Conservation (phyloP, 2,329 filamentous ascomycete species). For the Cytospora paraplurivora region DNA sequence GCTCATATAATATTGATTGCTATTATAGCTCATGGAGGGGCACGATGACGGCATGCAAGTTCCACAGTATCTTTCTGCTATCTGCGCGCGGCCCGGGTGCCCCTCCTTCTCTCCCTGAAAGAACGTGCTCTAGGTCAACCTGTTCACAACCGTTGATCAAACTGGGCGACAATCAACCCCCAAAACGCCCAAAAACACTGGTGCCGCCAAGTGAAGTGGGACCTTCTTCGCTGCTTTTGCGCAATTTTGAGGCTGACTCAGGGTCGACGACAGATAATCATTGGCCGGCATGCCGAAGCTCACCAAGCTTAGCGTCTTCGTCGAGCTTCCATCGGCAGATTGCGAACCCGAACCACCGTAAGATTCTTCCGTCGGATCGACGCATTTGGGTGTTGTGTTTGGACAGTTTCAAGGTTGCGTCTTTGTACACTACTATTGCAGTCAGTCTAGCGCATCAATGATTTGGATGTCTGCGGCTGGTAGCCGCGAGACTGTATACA, state of each 20-base stretch:
- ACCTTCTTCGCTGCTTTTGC: not conserved
- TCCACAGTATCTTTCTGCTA: constrained; percentile 2
- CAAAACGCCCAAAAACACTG: too few species aligned
- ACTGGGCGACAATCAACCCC: too few species aligned
- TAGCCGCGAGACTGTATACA: too few species aligned
- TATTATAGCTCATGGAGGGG: constrained; percentile 26
- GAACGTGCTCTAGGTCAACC: too few species aligned
- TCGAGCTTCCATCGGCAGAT: not conserved
- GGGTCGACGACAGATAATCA: not conserved
- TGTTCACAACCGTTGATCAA: too few species aligned
- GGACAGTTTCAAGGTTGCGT: not conserved
- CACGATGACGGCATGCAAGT: constrained; percentile 22
- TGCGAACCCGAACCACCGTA: not conserved
- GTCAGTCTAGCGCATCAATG: too few species aligned
- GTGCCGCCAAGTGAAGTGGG: too few species aligned
- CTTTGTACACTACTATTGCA: not conserved
- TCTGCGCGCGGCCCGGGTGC: not conserved
- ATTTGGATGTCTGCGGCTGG: too few species aligned
- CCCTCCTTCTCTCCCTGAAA: constrained; percentile 20
- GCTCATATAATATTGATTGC: too few species aligned
- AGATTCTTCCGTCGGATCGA: not conserved
- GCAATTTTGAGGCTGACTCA: not conserved
- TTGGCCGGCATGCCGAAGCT: not conserved
- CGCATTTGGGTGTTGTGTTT: too few species aligned
- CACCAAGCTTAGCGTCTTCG: not conserved